Base-by-base conservation (phyloP, 75 land plant species). In the Pseudotsuga menziesii region DNA sequence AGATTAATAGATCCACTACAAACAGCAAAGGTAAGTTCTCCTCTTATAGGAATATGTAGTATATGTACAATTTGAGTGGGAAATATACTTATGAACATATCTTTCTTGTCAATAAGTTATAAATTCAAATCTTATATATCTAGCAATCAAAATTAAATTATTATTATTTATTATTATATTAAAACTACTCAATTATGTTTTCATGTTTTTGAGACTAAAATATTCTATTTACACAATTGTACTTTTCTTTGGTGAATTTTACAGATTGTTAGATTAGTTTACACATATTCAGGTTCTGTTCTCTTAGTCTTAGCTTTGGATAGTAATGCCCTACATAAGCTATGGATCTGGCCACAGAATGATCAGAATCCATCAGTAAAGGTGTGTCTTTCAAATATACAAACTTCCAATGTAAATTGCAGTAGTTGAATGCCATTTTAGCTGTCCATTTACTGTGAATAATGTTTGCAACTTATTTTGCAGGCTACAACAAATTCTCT, bases 321-420 rank as follows among this genome's bases (percentile, higher is more conserved):
- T 4, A 82, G 84, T 4, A 91, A 87, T 82, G 93, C 90, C 11
- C 75, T 86, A 52, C 93, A 91, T 78, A 85, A 85, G 77, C 83
- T 88, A 41, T 91, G 89, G 89, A 89, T 83, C 80, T 91, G 93
- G 93, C 89, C 64, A 25, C 77, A 86, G 61, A 86, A 64, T 82
- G 93, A 86, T 13, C 58, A 85, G 14, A 88, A 86, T 80, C 4
- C 69, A 23, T 26, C 78, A 44, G 82, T 62, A 17, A 86, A 86
- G 88, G 91, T 86, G 36, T 15, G 16, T 56, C 32, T 35, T 39
- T 26, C 66, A 62, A 15, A 26, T 62, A 26, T 5, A 62, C 32
- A 64, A 64, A 17, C 41, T 64, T 64, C 4, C 20, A 16, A 7
- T 64, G 29, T 1, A 16, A 32, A 1, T 16, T 35, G 19, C 32